phyloP scores from a whole-genome alignment of 208 protist species.

The Acanthamoeba polyphaga region DNA sequence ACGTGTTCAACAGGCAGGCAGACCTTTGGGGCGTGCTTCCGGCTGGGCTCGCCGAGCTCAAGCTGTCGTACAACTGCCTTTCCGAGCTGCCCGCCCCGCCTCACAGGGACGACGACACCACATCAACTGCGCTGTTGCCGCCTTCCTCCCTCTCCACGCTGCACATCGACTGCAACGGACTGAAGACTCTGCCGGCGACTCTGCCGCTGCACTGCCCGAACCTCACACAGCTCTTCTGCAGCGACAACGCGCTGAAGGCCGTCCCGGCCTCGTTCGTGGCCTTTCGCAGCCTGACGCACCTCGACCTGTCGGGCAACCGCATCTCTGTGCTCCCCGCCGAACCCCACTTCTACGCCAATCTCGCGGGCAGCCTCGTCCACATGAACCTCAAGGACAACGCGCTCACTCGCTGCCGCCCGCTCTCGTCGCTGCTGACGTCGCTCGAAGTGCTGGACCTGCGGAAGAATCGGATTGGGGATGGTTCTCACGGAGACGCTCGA shows the following conservation, averaged over 20 bases:
- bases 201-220: constrained; percentile 6
- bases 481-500: neutral
- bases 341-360: neutral
- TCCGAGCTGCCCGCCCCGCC: neutral
- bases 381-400: neutral
- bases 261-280: neutral
- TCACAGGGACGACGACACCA: neutral
- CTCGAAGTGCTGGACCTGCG: constrained; percentile 17
- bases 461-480: neutral
- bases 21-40: neutral
- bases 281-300: neutral
- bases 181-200: neutral
- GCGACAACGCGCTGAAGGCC: neutral
- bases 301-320: constrained; percentile 52
- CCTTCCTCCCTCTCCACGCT: neutral
- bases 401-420: neutral
- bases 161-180: constrained; percentile 23
- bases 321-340: neutral
- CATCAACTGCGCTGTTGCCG: neutral
- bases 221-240: neutral
- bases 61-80: constrained; percentile 41
- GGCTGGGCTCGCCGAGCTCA: neutral
- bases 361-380: neutral
- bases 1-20: neutral
- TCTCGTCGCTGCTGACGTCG: neutral